A percentile compares a stretch with the other conserved stretches of the same genome.
phyloP scores from a whole-genome alignment of 306 rosid genomes.

The Vigna reflexopilosa region DNA sequence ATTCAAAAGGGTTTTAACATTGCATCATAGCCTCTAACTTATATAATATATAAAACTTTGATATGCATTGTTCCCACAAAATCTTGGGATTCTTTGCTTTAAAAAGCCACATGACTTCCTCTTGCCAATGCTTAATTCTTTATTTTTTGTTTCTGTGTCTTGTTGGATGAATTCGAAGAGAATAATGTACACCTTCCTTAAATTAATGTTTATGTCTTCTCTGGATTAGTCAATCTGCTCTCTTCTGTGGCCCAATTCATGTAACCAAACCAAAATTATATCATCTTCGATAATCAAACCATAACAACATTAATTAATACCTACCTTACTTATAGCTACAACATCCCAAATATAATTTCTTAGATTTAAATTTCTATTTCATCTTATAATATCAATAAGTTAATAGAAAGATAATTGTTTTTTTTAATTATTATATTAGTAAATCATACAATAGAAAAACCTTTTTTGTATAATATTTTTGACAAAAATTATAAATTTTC shows the following conservation, averaged over 20 bases:
- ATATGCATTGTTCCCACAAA: conserved; percentile 37
- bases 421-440: too few relatives aligned
- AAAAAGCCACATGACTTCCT: conserved; percentile 41
- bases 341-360: background rate
- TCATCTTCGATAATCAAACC: conserved; percentile 32
- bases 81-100: conserved; percentile 48
- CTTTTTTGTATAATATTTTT: too few relatives aligned
- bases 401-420: too few relatives aligned
- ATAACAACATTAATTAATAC: background rate
- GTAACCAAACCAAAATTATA: conserved; percentile 23
- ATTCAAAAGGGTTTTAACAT: conserved; percentile 26
- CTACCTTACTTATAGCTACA: background rate
- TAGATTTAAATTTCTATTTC: too few relatives aligned
- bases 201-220: background rate
- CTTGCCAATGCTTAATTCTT: background rate
- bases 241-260: background rate
- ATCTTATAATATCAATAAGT: too few relatives aligned
- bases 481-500: too few relatives aligned
- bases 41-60: conserved; percentile 33
- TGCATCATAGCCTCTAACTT: conserved; percentile 39
- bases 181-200: background rate
- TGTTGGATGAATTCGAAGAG: background rate
- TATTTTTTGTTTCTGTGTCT: background rate
- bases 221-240: background rate
- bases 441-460: too few relatives aligned